Evolutionary conservation across 2,329 filamentous ascomycete genomes (phyloP).

Genomic region (Penicillium sp.): DNA sequence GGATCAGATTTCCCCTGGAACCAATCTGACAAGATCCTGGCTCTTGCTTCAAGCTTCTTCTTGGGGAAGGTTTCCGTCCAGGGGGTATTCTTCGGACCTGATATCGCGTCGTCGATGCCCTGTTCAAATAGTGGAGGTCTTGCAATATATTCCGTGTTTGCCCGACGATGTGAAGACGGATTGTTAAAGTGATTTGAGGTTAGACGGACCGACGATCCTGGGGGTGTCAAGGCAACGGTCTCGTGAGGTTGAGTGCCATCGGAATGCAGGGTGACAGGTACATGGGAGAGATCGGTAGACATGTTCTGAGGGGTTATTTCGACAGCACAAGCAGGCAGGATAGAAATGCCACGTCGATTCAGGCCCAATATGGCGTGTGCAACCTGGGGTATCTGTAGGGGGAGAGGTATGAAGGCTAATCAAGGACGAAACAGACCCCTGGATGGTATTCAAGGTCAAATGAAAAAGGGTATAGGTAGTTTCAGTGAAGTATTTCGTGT

Average conservation of each 20-base stretch:
- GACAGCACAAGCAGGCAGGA: conserved; percentile 11
- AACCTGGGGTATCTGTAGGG: conserved; percentile 7
- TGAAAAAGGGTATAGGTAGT: not conserved
- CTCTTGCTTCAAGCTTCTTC: conserved; percentile 27
- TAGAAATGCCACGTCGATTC: conserved; percentile 29
- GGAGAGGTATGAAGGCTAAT: not conserved
- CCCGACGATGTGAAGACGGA: conserved; percentile 26
- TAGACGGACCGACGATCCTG: conserved; percentile 10
- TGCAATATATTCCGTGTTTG: conserved; percentile 29
- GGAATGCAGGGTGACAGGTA: conserved; percentile 21
- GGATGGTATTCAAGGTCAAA: not conserved
- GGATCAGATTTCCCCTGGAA: conserved; percentile 47
- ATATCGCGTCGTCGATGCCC: conserved; percentile 18
- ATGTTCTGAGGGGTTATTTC: conserved; percentile 6
- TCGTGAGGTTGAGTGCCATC: conserved; percentile 17
- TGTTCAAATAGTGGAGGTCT: conserved; percentile 24
- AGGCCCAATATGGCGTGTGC: conserved; percentile 15
- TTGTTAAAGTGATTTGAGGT: conserved; percentile 15
- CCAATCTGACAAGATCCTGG: conserved; percentile 41
- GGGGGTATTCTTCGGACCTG: conserved; percentile 8
- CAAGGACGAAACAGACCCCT: not conserved
- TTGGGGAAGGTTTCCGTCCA: conserved; percentile 24
- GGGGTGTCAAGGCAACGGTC: conserved; percentile 17
- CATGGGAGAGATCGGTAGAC: conserved; percentile 12
- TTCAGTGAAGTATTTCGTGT: not conserved